Conservation (phyloP, 495 filamentous ascomycete species). For the Aspergillus egyptiacus region DNA sequence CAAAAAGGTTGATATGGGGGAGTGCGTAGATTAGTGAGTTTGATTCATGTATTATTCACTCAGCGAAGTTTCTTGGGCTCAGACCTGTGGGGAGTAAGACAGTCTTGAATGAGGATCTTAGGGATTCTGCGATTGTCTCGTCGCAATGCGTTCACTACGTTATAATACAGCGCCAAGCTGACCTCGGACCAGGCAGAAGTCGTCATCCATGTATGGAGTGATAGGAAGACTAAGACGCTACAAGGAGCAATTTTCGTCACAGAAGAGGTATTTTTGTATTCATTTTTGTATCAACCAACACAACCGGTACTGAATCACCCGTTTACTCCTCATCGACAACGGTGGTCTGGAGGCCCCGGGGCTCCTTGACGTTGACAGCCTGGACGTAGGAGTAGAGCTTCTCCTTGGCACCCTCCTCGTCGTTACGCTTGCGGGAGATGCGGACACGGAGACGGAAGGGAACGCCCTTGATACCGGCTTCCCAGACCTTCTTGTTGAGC, state of each 20-base stretch:
- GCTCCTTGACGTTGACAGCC: constrained; percentile 98
- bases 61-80: no score
- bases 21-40: no score
- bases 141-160: no score
- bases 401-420: constrained; percentile 98
- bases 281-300: constrained; percentile 10
- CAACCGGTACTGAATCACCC: constrained; percentile 3
- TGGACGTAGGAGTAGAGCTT: constrained; percentile 98
- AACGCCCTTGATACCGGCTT: constrained; percentile 96
- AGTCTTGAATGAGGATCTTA: no score
- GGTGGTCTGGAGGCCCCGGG: constrained; percentile 90
- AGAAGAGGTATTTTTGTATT: constrained; percentile 13
- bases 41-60: no score
- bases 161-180: no score
- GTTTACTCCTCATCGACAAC: constrained; percentile 58
- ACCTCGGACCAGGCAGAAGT: no score
- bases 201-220: no score
- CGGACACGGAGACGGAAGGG: constrained; percentile 93
- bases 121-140: no score
- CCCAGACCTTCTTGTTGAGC: constrained; percentile 99
- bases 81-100: no score
- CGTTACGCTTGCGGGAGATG: constrained; percentile 99
- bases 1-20: no score
- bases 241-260: constrained; percentile 1
- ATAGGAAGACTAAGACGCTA: neutral